phyloP scores from a whole-genome alignment of 1,284 basidiomycete species.

The Leccinum brunneo-olivaceum region DNA sequence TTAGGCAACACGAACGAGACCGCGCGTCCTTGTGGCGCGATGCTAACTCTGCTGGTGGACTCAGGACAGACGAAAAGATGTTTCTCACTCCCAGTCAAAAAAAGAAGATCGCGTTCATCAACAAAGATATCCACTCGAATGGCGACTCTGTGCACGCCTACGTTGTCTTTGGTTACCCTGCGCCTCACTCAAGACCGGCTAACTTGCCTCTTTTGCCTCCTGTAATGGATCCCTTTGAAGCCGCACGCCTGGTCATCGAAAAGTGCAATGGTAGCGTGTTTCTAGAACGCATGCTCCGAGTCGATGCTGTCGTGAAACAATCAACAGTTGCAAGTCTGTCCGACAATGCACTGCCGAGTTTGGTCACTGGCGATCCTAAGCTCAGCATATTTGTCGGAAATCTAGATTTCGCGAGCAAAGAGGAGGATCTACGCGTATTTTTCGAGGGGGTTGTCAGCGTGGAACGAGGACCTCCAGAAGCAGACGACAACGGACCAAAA shows the following conservation, averaged over 20 bases:
- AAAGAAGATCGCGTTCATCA: slow-evolving; percentile 92
- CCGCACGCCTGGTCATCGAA: slow-evolving; percentile 56
- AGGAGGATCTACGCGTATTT: slow-evolving; percentile 83
- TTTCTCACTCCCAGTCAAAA: slow-evolving; percentile 83
- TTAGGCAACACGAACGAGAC: slow-evolving; percentile 49
- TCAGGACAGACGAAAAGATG: slow-evolving; percentile 49
- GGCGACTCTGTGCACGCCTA: slow-evolving; percentile 78
- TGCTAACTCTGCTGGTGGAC: slow-evolving; percentile 39
- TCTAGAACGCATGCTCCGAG: slow-evolving; percentile 68
- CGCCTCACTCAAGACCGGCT: slow-evolving; percentile 36
- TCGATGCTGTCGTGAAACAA: slow-evolving; percentile 56
- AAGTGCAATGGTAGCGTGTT: slow-evolving; percentile 71
- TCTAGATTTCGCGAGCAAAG: slow-evolving; percentile 86
- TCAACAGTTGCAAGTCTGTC: slow-evolving; percentile 2
- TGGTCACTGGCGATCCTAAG: slow-evolving; percentile 58
- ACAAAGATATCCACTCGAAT: slow-evolving; percentile 75
- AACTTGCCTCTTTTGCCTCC: slow-evolving; percentile 53
- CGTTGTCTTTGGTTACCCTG: slow-evolving; percentile 75
- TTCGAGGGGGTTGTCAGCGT: slow-evolving; percentile 76
- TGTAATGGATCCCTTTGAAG: slow-evolving; percentile 66
- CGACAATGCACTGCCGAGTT: slow-evolving; percentile 6
- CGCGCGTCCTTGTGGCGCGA: slow-evolving; percentile 67
- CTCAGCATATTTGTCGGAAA: slow-evolving; percentile 87
- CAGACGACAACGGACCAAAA: slow-evolving; percentile 26
- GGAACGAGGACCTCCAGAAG: slow-evolving; percentile 58